A percentile compares a stretch with the other conserved stretches of the same genome.
These are phyloP conservation scores for Dicorynia guianensis DNA, from an alignment of 306 rosid genomes.

Conservation along the genomic window DNA sequence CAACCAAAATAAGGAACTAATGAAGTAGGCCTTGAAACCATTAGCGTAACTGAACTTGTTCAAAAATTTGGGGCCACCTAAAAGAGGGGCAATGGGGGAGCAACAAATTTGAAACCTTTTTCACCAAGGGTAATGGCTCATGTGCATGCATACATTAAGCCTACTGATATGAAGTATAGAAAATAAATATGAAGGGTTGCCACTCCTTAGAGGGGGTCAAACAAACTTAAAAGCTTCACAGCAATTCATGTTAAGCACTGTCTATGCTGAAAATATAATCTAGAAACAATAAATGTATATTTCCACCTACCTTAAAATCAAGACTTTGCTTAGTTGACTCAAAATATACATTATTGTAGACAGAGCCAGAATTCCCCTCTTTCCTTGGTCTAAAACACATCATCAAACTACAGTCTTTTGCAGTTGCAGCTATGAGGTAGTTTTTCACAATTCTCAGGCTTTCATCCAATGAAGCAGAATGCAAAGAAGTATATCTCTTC, in stretches of 20 bases:
- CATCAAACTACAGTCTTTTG: conserved; percentile 95
- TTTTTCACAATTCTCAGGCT: conserved; percentile 79
- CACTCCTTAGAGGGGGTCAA: no score
- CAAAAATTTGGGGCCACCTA: not conserved
- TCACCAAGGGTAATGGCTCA: not conserved
- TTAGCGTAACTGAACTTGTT: not conserved
- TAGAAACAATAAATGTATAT: conserved; percentile 29
- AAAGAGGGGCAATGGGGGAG: not conserved
- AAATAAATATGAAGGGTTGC: no score
- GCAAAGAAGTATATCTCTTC: conserved; percentile 64
- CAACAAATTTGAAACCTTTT: not conserved
- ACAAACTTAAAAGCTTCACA: no score
- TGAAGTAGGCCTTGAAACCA: not conserved
- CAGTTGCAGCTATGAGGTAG: conserved; percentile 83
- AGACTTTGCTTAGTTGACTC: conserved; percentile 72
- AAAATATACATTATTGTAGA: conserved; percentile 52
- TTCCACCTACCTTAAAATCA: conserved; percentile 76
- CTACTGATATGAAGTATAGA: no score
- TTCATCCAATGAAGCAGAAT: conserved; percentile 78
- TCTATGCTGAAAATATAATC: not conserved
- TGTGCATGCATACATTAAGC: not conserved
- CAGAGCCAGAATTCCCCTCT: conserved; percentile 56
- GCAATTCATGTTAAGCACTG: conserved; percentile 19
- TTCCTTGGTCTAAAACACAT: conserved; percentile 74
- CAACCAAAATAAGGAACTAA: not conserved